A percentile compares a stretch with the other conserved stretches of the same genome.
phyloP scores from a whole-genome alignment of 208 protist genomes.

The Phytomonas francai region DNA sequence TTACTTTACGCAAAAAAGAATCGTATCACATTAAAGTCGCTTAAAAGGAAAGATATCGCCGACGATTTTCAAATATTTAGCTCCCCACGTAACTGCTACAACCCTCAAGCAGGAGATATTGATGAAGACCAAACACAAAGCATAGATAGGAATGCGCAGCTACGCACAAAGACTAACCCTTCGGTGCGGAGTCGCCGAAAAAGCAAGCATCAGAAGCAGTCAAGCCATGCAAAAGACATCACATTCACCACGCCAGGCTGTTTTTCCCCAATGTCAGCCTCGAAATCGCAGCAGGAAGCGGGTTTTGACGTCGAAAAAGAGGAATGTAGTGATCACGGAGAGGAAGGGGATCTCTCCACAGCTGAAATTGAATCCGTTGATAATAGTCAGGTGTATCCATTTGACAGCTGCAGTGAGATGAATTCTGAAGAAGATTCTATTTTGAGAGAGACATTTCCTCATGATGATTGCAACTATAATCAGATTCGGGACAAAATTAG shows the following conservation, averaged over 20 bases:
- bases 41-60: slow-evolving; percentile 69
- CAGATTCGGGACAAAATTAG: slow-evolving; percentile 35
- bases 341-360: not conserved
- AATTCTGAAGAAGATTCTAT: not conserved
- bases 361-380: not conserved
- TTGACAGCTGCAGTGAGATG: not conserved
- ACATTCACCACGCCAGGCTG: not conserved
- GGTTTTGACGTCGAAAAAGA: not conserved
- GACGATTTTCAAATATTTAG: slow-evolving; percentile 64
- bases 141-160: not conserved
- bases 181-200: not conserved
- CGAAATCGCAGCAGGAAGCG: not conserved
- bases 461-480: slow-evolving; percentile 6
- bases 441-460: not conserved
- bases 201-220: not conserved
- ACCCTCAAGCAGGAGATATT: not conserved
- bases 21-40: slow-evolving; percentile 67
- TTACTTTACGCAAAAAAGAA: slow-evolving; percentile 29
- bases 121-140: not conserved
- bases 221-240: not conserved
- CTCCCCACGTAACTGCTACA: slow-evolving; percentile 4
- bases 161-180: not conserved
- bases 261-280: not conserved
- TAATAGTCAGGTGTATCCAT: not conserved
- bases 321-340: not conserved